Evolutionary conservation across 148 eudicot species (phyloP).

Genomic region (Fagopyrum esculentum): DNA sequence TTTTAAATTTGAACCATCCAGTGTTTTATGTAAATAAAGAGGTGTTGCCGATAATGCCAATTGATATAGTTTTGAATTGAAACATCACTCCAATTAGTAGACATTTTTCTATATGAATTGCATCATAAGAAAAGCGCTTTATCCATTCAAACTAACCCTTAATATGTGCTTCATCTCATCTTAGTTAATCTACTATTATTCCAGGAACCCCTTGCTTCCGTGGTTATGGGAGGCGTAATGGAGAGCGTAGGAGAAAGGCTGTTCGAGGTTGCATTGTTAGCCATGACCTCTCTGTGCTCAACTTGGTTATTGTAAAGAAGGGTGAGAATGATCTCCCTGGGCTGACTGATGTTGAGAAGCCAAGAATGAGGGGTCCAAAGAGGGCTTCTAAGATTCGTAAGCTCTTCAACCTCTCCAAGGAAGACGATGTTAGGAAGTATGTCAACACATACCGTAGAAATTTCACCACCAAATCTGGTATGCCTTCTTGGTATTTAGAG

Average conservation of each 20-base stretch:
- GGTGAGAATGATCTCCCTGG: conserved; percentile 91
- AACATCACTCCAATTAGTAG: no score
- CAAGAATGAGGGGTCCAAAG: conserved; percentile 96
- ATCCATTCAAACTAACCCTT: not conserved
- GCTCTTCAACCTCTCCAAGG: conserved; percentile 81
- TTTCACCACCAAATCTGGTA: conserved; percentile 64
- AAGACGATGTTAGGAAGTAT: conserved; percentile 88
- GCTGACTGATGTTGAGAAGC: conserved; percentile 72
- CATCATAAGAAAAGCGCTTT: no score
- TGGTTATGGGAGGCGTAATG: conserved; percentile 72
- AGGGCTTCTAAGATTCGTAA: conserved; percentile 90
- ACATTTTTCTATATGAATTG: no score
- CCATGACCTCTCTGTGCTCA: conserved; percentile 75
- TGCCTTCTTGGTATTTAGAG: not conserved
- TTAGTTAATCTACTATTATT: not conserved
- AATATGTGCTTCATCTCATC: not conserved
- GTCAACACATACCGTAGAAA: conserved; percentile 82
- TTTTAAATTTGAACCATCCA: no score
- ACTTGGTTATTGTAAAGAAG: conserved; percentile 84
- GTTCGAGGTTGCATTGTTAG: conserved; percentile 88
- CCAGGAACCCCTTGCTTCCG: conserved; percentile 84
- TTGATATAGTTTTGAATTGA: no score
- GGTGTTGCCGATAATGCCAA: no score
- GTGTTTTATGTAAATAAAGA: no score
- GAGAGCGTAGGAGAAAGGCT: conserved; percentile 82